Percentiles rank a stretch among this genome's conserved stretches.
Conservation (phyloP, 805 yeast species). For the Pichia gijzeniarum region DNA sequence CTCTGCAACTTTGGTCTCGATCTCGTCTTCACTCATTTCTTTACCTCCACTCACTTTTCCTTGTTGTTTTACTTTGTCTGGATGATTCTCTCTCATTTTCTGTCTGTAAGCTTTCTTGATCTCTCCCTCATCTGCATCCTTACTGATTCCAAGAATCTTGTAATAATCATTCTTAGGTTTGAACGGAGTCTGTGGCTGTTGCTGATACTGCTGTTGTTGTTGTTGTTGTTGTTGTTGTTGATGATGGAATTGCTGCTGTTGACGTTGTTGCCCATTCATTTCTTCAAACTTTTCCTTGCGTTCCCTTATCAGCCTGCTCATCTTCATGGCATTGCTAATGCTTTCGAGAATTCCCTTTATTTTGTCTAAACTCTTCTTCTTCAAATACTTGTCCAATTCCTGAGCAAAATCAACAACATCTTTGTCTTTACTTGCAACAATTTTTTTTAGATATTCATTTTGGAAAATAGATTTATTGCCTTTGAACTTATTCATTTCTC, state of each 20-base stretch:
- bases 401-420: constrained; percentile 13
- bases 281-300: constrained; percentile 16
- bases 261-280: constrained; percentile 23
- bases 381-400: constrained; percentile 17
- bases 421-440: neutral
- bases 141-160: constrained; percentile 61
- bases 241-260: constrained; percentile 32
- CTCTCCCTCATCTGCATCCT: constrained; percentile 61
- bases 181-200: constrained; percentile 24
- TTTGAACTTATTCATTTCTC: constrained; percentile 3
- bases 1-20: constrained; percentile 81
- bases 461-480: neutral
- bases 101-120: constrained; percentile 78
- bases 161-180: constrained; percentile 56
- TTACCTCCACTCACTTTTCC: constrained; percentile 25
- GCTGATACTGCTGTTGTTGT: constrained; percentile 42
- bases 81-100: constrained; percentile 77
- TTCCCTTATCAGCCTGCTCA: constrained; percentile 34
- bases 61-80: constrained; percentile 67
- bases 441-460: neutral
- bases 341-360: constrained; percentile 35
- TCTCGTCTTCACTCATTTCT: constrained; percentile 57
- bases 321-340: constrained; percentile 32
- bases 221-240: constrained; percentile 36
- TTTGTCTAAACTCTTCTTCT: constrained; percentile 26